Conservation (phyloP, 1,284 basidiomycete genomes). For the Trichosporon sp. region DNA sequence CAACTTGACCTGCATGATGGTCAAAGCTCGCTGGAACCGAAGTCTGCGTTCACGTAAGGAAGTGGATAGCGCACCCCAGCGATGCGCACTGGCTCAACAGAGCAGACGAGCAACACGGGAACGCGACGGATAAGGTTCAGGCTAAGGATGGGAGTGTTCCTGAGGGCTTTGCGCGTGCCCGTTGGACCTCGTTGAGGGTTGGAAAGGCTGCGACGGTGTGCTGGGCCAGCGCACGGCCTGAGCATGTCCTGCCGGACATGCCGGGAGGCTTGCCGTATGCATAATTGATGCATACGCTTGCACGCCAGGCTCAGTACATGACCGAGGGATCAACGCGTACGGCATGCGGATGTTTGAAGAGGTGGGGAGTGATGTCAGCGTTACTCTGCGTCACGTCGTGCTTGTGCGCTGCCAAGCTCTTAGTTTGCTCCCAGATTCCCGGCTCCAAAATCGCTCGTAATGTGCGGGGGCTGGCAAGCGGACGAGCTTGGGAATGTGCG, state of each 20-base stretch:
- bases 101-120: neutral
- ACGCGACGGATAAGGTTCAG: slow-evolving; percentile 2
- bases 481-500: neutral
- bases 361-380: slow-evolving; percentile 8
- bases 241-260: neutral
- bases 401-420: no score
- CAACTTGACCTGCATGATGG: neutral
- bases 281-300: slow-evolving; percentile 1
- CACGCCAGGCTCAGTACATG: neutral
- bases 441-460: neutral
- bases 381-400: neutral
- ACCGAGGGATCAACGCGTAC: neutral
- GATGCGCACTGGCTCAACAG: no score
- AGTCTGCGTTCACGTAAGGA: no score
- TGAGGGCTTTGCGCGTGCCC: neutral
- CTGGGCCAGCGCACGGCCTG: no score
- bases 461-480: neutral
- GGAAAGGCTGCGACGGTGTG: no score
- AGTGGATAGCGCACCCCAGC: no score
- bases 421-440: neutral
- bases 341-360: neutral
- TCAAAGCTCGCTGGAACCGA: neutral
- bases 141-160: neutral
- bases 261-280: neutral
- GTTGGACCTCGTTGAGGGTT: no score